These are phyloP conservation scores for Fraxinus quadrangulata DNA, from an alignment of 257 asterid species.

Conservation along the genomic window DNA sequence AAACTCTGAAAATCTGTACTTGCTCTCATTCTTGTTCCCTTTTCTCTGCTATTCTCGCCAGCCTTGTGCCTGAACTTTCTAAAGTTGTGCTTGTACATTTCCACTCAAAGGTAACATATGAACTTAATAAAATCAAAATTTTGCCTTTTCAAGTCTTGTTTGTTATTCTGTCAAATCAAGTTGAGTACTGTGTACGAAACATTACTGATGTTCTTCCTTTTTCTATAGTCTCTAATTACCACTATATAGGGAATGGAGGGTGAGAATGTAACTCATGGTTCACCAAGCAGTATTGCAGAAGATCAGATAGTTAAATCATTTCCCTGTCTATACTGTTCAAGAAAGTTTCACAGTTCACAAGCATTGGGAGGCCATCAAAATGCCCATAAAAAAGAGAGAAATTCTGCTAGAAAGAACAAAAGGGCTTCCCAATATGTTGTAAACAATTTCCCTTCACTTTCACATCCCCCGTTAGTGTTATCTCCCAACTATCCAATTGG, in stretches of 20 bases:
- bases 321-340: slow-evolving; percentile 74
- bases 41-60: neutral
- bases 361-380: slow-evolving; percentile 97
- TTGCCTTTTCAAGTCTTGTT: too few relatives aligned
- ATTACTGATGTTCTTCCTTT: neutral
- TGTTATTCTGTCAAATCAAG: too few relatives aligned
- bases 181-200: neutral
- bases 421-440: slow-evolving; percentile 19
- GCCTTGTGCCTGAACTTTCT: neutral
- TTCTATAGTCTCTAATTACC: neutral
- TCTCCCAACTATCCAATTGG: slow-evolving; percentile 57
- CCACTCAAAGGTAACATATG: too few relatives aligned
- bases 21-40: neutral
- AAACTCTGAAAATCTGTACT: slow-evolving; percentile 8
- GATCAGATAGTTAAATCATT: slow-evolving; percentile 52
- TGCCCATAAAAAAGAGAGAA: slow-evolving; percentile 90
- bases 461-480: slow-evolving; percentile 39
- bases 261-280: slow-evolving; percentile 35
- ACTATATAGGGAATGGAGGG: slow-evolving; percentile 49
- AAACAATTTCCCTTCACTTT: slow-evolving; percentile 30
- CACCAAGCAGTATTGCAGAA: slow-evolving; percentile 30
- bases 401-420: slow-evolving; percentile 66
- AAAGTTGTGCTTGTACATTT: neutral
- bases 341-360: slow-evolving; percentile 87
- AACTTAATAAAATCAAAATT: too few relatives aligned